These are phyloP conservation scores for Penicillium frequentans DNA, from an alignment of 2,329 filamentous ascomycete genomes.

Conservation along the genomic window DNA sequence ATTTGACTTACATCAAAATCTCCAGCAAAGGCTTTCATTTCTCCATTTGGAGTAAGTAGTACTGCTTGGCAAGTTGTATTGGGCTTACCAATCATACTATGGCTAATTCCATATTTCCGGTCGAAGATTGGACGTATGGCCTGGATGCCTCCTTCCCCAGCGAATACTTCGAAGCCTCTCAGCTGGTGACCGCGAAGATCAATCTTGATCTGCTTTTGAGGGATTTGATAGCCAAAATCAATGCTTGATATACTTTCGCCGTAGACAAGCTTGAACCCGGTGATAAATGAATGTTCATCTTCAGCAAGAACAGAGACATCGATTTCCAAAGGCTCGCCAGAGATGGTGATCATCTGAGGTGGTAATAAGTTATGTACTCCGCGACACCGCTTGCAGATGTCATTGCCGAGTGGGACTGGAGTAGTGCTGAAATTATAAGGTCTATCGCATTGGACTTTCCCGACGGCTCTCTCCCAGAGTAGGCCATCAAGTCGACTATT, in stretches of 20 bases:
- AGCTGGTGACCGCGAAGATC: conserved; percentile 1
- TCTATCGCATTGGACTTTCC: not conserved
- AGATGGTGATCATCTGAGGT: not conserved
- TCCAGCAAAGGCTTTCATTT: not conserved
- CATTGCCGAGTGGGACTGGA: not conserved
- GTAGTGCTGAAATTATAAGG: not conserved
- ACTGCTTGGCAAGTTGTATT: not conserved
- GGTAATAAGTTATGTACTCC: not conserved
- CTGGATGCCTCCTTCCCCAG: no score
- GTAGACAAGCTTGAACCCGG: conserved; percentile 4
- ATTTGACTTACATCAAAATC: not conserved
- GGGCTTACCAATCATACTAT: not conserved
- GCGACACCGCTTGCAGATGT: not conserved
- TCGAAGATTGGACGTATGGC: no score
- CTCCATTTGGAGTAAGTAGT: not conserved
- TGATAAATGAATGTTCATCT: conserved; percentile 1
- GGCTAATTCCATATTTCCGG: no score
- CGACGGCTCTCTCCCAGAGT: not conserved
- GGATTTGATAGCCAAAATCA: conserved; percentile 4
- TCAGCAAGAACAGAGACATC: conserved; percentile 4
- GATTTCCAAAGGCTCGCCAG: not conserved
- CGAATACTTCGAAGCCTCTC: no score
- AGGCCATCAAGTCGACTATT: not conserved
- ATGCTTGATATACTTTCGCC: not conserved
- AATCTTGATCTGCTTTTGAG: conserved; percentile 3